Evolutionary conservation across 352 stramenopile genomes (phyloP), one percentile per base, ranked within the genome.

Genomic region (Phytophthora brassicae): DNA sequence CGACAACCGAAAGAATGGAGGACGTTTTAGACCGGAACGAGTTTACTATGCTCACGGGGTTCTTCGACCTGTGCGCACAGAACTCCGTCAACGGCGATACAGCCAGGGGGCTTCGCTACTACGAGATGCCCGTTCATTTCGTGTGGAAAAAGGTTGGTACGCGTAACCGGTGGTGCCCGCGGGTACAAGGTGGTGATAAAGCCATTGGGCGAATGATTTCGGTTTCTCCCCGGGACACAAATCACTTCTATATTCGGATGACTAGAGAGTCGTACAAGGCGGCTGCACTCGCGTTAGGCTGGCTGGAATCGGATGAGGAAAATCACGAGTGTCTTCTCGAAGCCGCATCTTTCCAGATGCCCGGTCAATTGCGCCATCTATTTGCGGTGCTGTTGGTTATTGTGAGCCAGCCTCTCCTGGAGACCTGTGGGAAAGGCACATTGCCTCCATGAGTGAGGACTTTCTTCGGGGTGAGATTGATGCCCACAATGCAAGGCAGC

Each of bases 371-470:
- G 2, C 38, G 48, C 3, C 48, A 65, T 3, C 28, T 58, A 2
- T 58, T 58, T 17, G 47, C 36, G 1, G 35, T 64, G 22, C 3
- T 64, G 56, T 64, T 23, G 45, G 56, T 2, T 57, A 57, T 11
- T 57, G 36, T 3, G 36, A 56, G 0, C 33, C 46, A 6, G 19
- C 36, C 17, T 29, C 19, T 11, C 46, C 45, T 16, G 3, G 1
- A 13, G 46, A 43, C 0, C 20, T 56, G 11, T 51, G 36, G 46
- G 1, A 6, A 6, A 38, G 6, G 36, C 26, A 64, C 20, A 12
- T 51, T 7, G 0, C 36, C n/a, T 24, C 36, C 0, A 14, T 57
- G 22, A 35, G 43, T 0, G 26, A 59, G 19, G 39, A 52, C 20
- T 47, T 20, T 14, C 33, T 51, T 14, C 28, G 11, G 2, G 5